Evolutionary conservation across 1,284 basidiomycete species (phyloP).

Genomic region (Cryptococcus deneoformans): DNA sequence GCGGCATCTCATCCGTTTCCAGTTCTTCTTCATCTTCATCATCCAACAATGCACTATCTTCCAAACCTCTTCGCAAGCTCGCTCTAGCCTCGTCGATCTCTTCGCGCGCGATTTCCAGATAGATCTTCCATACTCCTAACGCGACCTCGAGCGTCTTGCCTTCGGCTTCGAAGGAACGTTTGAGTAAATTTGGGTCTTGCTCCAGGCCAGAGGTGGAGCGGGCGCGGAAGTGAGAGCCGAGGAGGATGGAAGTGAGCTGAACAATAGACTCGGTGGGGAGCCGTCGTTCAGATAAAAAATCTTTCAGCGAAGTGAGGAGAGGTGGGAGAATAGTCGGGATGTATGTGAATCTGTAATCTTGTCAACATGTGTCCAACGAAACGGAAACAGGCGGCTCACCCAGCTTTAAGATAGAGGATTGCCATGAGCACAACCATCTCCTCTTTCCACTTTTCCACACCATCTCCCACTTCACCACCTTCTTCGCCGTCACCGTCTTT

Average conservation of each 20-base stretch:
- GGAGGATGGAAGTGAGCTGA: slow-evolving; percentile 67
- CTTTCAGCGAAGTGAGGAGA: slow-evolving; percentile 15
- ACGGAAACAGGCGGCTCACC: slow-evolving; percentile 43
- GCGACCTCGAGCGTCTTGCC: slow-evolving; percentile 68
- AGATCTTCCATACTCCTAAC: slow-evolving; percentile 63
- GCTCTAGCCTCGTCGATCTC: slow-evolving; percentile 49
- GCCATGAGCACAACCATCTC: slow-evolving; percentile 63
- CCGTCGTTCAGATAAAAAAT: slow-evolving; percentile 63
- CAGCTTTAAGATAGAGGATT: slow-evolving; percentile 37
- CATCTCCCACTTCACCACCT: slow-evolving; percentile 29
- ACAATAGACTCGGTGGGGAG: slow-evolving; percentile 74
- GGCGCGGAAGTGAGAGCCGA: slow-evolving; percentile 78
- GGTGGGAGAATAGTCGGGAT: slow-evolving; percentile 19
- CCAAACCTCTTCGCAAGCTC: slow-evolving; percentile 14
- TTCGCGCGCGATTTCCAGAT: slow-evolving; percentile 65
- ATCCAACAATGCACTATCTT: slow-evolving; percentile 27
- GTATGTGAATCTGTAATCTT: slow-evolving; percentile 39
- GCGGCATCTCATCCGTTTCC: slow-evolving; percentile 56
- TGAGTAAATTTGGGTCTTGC: slow-evolving; percentile 11
- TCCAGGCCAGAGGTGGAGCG: slow-evolving; percentile 52
- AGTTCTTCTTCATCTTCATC: slow-evolving; percentile 48
- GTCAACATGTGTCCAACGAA: neutral
- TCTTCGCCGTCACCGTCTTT: slow-evolving; percentile 42
- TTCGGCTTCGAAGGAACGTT: slow-evolving; percentile 55
- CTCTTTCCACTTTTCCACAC: slow-evolving; percentile 65